A percentile compares a stretch with the other conserved stretches of the same genome.
Conservation (phyloP, 2,329 filamentous ascomycete genomes). For the Zymoseptoria brevis region DNA sequence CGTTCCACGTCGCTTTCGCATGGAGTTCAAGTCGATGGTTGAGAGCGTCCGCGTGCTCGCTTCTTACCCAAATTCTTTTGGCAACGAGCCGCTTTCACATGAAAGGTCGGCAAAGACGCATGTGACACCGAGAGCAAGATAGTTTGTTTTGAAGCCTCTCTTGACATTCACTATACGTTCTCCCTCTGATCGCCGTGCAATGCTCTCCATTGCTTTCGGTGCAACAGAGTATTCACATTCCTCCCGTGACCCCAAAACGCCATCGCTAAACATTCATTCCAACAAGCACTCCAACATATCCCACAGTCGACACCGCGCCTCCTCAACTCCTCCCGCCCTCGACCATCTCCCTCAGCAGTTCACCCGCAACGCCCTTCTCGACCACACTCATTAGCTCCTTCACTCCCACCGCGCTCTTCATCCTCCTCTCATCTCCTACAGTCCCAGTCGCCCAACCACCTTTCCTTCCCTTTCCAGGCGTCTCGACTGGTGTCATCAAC, state of each 20-base stretch:
- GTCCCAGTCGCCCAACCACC: conserved; percentile 35
- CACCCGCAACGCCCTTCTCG: conserved; percentile 28
- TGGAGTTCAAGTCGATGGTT: neutral
- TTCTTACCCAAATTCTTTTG: no score
- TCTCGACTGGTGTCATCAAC: conserved; percentile 56
- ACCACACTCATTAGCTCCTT: conserved; percentile 29
- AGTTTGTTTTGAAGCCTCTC: no score
- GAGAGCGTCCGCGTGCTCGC: no score
- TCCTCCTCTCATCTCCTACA: conserved; percentile 54
- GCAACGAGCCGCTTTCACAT: neutral
- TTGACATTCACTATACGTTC: conserved; percentile 14
- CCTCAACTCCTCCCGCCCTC: conserved; percentile 20
- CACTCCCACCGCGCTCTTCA: conserved; percentile 29
- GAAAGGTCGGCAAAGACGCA: neutral
- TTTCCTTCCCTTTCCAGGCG: conserved; percentile 51
- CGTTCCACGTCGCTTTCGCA: neutral
- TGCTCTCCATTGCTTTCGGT: neutral
- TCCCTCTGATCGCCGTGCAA: conserved; percentile 15
- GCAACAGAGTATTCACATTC: neutral
- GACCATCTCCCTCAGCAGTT: conserved; percentile 31
- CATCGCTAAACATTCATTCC: neutral
- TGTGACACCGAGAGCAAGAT: no score
- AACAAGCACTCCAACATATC: neutral
- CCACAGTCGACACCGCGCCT: neutral
- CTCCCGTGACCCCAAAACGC: neutral